These are phyloP conservation scores for Moniliophthora roreri DNA, from an alignment of 1,284 basidiomycete species.

Conservation along the genomic window DNA sequence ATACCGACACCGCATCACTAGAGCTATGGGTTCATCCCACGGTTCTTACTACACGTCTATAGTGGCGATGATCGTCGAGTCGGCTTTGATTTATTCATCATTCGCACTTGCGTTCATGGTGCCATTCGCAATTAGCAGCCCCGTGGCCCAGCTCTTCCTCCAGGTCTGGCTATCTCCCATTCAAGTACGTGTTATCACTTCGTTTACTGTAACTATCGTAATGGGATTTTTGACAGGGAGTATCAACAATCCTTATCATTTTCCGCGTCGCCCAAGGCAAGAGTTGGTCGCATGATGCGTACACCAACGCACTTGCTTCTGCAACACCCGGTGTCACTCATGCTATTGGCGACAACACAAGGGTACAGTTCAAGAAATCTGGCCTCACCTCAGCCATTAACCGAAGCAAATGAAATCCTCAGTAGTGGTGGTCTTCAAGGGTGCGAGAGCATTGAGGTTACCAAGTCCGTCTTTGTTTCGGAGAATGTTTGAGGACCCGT, in stretches of 20 bases:
- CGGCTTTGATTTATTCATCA: slow-evolving; percentile 22
- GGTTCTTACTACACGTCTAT: slow-evolving; percentile 20
- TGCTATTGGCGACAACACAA: slow-evolving; percentile 1
- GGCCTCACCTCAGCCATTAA: too few relatives aligned
- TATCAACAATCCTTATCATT: slow-evolving; percentile 19
- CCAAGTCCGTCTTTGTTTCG: neutral
- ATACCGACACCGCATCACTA: slow-evolving; percentile 15
- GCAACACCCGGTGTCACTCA: neutral
- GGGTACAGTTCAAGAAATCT: slow-evolving; percentile 1
- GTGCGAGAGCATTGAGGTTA: too few relatives aligned
- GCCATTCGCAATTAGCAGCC: slow-evolving; percentile 16
- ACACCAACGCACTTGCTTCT: neutral
- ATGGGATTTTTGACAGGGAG: slow-evolving; percentile 5
- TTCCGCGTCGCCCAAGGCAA: slow-evolving; percentile 20
- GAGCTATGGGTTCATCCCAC: slow-evolving; percentile 14
- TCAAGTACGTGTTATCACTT: slow-evolving; percentile 16
- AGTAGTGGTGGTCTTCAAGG: too few relatives aligned
- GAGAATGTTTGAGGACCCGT: too few relatives aligned
- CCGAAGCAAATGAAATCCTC: too few relatives aligned
- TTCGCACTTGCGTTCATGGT: slow-evolving; percentile 22
- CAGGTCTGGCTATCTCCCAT: slow-evolving; percentile 21
- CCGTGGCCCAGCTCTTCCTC: slow-evolving; percentile 20
- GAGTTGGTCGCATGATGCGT: slow-evolving; percentile 13
- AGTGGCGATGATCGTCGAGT: slow-evolving; percentile 24
- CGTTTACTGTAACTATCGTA: neutral